Conservation (phyloP, 1,284 basidiomycete species). For the Meripilus lineatus region DNA sequence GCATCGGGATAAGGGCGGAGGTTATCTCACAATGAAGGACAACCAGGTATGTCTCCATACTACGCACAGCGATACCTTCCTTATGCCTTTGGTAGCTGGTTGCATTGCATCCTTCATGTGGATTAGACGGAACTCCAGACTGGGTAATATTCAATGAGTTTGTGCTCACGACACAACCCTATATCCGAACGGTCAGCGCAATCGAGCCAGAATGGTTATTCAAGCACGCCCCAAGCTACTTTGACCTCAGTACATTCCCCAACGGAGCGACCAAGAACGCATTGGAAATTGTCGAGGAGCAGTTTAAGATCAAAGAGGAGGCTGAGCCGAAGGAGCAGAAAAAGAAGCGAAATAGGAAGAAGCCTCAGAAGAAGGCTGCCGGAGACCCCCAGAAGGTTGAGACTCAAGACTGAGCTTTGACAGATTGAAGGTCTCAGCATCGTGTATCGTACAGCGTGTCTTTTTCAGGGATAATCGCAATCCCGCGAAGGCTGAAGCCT, state of each 20-base stretch:
- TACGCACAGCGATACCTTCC: background rate
- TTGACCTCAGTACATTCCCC: slow-evolving; percentile 61
- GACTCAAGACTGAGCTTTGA: too few species aligned
- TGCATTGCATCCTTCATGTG: slow-evolving; percentile 91
- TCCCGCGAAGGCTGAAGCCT: too few species aligned
- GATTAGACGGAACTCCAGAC: slow-evolving; percentile 89
- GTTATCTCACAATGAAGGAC: slow-evolving; percentile 90
- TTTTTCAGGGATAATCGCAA: too few species aligned
- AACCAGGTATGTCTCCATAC: slow-evolving; percentile 60
- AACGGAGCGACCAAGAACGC: slow-evolving; percentile 74
- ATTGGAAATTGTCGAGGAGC: too few species aligned
- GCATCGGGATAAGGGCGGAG: slow-evolving; percentile 92
- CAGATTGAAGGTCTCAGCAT: too few species aligned
- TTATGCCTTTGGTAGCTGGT: slow-evolving; percentile 54
- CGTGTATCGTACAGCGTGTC: too few species aligned
- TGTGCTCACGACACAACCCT: slow-evolving; percentile 86
- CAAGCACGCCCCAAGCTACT: slow-evolving; percentile 80
- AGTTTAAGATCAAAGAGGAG: too few species aligned
- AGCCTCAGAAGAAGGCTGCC: too few species aligned
- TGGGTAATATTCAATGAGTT: slow-evolving; percentile 99
- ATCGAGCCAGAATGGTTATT: slow-evolving; percentile 91
- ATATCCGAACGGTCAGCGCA: slow-evolving; percentile 91
- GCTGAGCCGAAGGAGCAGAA: too few species aligned
- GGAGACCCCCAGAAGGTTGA: too few species aligned
- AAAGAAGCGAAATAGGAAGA: too few species aligned